Conservation (phyloP, 495 filamentous ascomycete species). For the Lepidopterella palustris region DNA sequence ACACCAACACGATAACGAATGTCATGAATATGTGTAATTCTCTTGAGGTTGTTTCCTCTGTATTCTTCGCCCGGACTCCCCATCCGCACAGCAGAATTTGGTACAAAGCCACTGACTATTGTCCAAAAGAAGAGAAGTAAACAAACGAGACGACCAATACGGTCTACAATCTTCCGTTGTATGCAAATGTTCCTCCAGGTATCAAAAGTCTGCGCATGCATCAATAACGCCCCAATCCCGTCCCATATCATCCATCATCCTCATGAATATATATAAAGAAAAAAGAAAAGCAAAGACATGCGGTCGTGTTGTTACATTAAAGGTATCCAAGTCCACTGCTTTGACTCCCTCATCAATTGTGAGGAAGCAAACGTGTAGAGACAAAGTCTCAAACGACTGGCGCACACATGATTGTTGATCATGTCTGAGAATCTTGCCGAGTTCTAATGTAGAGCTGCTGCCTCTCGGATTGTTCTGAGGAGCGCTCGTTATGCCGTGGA, state of each 20-base stretch:
- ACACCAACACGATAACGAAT: too few relatives aligned
- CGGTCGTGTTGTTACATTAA: not conserved
- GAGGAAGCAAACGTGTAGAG: slow-evolving; percentile 1
- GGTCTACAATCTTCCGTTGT: not conserved
- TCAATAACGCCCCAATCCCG: not conserved
- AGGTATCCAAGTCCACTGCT: not conserved
- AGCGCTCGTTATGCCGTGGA: not conserved
- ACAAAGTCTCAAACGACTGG: not conserved
- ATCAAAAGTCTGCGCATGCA: not conserved
- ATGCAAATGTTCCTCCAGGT: slow-evolving; percentile 1
- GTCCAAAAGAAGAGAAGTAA: not conserved
- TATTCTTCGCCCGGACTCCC: not conserved
- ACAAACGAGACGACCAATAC: not conserved
- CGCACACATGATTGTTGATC: not conserved
- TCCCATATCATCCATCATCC: not conserved
- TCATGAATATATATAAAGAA: slow-evolving; percentile 2
- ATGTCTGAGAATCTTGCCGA: not conserved
- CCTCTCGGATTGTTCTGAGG: not conserved
- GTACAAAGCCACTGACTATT: not conserved
- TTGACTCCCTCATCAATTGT: not conserved
- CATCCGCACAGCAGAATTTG: not conserved
- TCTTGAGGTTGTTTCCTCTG: too few relatives aligned
- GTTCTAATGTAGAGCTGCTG: not conserved
- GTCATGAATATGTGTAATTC: too few relatives aligned
- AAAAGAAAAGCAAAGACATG: not conserved